Base-by-base conservation (phyloP, 257 asterid genomes). In the Knoxia roxburghii region DNA sequence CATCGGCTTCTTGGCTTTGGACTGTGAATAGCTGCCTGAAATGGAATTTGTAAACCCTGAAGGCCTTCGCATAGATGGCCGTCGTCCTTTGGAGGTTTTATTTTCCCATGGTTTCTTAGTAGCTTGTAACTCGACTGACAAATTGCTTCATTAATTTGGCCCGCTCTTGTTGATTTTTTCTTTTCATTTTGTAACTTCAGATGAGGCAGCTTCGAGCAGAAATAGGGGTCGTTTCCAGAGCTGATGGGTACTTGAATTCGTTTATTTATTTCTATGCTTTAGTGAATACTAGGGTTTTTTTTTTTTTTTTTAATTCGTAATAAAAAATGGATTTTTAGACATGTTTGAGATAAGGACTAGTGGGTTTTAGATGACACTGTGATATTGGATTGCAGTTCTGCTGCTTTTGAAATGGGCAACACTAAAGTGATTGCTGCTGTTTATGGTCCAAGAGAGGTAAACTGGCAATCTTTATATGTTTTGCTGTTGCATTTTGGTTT, bases 391-490 rank as follows among this genome's bases (percentile, higher is more conserved):
- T 85, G 89, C 93, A 92, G 98, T 75, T 94, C 99, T 23, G 97
- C 99, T 64, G 69, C 80, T 60, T 90, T 94, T 63, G 99, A 94
- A 68, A 94, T 94, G 99, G 99, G 97, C 14, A 94, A 90, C 75
- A 90, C 96, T 57, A 90, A 88, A 88, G 99, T 94, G 73, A 88
- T 94, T 80, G 97, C 99, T 67, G 99, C 97, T 32, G 96, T 94
- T 45, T 94, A 88, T 80, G 97, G 97, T 43, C 99, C 99, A 18
- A 84, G 96, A 81, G 96, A 90, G 96, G 98, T 92, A 65, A 13
- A 21, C 32, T 27, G 53, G 26, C n/a, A 58, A n/a, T 46, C 29
- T 18, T 9, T 37, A 9, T 5, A 13, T 7, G 33, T 39, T 56
- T 74, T 14, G 18, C 8, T 9, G 39, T 50, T 13, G 14, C 9